These are phyloP conservation scores for Rhizopogon salebrosus DNA, from an alignment of 768 basidiomycete species.

Conservation along the genomic window DNA sequence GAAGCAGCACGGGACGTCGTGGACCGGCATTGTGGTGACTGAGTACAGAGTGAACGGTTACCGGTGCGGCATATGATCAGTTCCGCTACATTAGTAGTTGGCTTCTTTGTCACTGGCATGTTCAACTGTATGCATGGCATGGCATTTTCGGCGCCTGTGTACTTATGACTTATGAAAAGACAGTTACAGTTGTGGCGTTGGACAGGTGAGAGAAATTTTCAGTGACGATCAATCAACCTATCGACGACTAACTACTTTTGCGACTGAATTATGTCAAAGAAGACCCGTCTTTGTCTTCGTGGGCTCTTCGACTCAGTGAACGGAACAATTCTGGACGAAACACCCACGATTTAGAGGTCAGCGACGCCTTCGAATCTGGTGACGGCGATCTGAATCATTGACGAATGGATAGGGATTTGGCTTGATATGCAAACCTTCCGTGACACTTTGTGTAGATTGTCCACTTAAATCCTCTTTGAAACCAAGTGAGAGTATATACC, in stretches of 20 bases:
- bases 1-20: slow-evolving; percentile 6
- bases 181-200: slow-evolving; percentile 21
- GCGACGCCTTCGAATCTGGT: background rate
- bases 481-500: too few relatives aligned
- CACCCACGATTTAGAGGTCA: background rate
- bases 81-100: background rate
- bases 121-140: background rate
- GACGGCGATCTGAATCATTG: slow-evolving; percentile 8
- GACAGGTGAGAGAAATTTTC: slow-evolving; percentile 26
- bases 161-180: background rate
- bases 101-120: slow-evolving; percentile 4
- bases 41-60: background rate
- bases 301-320: background rate
- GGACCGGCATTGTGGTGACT: background rate
- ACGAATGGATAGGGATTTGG: background rate
- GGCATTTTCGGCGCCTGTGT: slow-evolving; percentile 3
- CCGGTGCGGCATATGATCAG: background rate
- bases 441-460: background rate
- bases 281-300: slow-evolving; percentile 3
- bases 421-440: background rate
- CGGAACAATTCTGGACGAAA: background rate
- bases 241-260: slow-evolving; percentile 18
- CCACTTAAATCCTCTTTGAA: background rate
- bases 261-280: slow-evolving; percentile 22
- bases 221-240: slow-evolving; percentile 19